A percentile compares a stretch with the other conserved stretches of the same genome.
phyloP scores from a whole-genome alignment of 2,329 filamentous ascomycete species.

The Cercospora beticola region DNA sequence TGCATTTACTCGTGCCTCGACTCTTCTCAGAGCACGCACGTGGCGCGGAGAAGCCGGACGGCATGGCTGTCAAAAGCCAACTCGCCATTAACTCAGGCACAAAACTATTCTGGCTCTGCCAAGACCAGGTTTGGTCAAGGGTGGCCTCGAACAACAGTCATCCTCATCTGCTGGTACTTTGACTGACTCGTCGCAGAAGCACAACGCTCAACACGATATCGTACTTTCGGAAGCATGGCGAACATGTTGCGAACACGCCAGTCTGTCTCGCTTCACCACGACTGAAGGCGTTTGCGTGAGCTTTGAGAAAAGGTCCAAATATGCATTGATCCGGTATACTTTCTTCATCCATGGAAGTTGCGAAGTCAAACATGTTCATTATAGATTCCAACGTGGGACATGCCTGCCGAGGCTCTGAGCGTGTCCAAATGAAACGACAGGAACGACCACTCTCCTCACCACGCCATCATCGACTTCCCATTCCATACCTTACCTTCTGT shows the following conservation, averaged over 20 bases:
- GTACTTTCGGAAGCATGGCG: not conserved
- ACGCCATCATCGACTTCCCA: not conserved
- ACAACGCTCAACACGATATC: not conserved
- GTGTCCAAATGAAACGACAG: not conserved
- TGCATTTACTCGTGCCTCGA: not conserved
- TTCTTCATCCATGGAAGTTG: not conserved
- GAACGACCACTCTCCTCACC: not conserved
- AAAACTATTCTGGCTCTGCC: not conserved
- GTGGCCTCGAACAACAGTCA: not conserved
- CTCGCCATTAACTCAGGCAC: not conserved
- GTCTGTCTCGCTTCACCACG: not conserved
- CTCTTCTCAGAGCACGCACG: not conserved
- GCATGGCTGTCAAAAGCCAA: not conserved
- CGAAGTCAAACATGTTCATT: not conserved
- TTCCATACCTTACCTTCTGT: not conserved
- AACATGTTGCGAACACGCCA: not conserved
- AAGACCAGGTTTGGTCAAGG: not conserved
- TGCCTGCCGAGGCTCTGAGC: not conserved
- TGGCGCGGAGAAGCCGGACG: not conserved
- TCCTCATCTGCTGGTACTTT: not conserved
- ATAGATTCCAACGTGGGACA: not conserved
- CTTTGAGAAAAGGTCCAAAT: not conserved
- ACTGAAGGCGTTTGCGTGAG: not conserved
- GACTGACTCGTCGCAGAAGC: not conserved
- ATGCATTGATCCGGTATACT: not conserved